phyloP scores from a whole-genome alignment of 768 basidiomycete genomes.

The Mycena chlorophos region DNA sequence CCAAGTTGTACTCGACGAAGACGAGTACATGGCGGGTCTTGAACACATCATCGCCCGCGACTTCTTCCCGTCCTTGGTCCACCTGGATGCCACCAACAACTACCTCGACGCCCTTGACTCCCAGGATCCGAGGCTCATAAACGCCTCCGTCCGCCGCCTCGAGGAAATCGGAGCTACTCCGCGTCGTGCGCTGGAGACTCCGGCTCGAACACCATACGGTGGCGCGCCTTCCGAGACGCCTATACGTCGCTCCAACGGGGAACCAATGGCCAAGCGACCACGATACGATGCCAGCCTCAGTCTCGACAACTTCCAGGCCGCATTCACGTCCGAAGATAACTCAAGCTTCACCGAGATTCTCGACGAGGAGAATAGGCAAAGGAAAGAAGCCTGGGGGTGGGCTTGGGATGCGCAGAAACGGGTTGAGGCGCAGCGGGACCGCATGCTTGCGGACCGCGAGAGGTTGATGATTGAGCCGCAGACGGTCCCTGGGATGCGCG shows the following conservation, averaged over 20 bases:
- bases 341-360: constrained; percentile 93
- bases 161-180: constrained; percentile 64
- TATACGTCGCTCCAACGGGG: constrained; percentile 42
- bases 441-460: constrained; percentile 68
- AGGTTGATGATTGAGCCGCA: constrained; percentile 72
- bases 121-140: constrained; percentile 76
- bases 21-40: constrained; percentile 89
- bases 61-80: constrained; percentile 93
- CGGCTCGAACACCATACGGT: constrained; percentile 68
- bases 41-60: constrained; percentile 94
- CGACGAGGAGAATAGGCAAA: constrained; percentile 80
- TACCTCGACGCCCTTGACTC: constrained; percentile 80
- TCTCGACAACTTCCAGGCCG: constrained; percentile 85
- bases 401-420: constrained; percentile 90
- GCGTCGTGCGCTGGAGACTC: constrained; percentile 49
- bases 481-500: constrained; percentile 60
- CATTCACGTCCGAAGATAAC: constrained; percentile 96
- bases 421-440: constrained; percentile 67
- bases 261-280: constrained; percentile 54
- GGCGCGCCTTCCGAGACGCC: constrained; percentile 67
- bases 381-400: constrained; percentile 85
- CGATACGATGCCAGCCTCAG: constrained; percentile 63
- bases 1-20: constrained; percentile 82
- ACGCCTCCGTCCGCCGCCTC: constrained; percentile 71
- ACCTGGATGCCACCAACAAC: constrained; percentile 83